Base-by-base conservation (phyloP, 2,329 filamentous ascomycete species). In the Fusarium falciforme region DNA sequence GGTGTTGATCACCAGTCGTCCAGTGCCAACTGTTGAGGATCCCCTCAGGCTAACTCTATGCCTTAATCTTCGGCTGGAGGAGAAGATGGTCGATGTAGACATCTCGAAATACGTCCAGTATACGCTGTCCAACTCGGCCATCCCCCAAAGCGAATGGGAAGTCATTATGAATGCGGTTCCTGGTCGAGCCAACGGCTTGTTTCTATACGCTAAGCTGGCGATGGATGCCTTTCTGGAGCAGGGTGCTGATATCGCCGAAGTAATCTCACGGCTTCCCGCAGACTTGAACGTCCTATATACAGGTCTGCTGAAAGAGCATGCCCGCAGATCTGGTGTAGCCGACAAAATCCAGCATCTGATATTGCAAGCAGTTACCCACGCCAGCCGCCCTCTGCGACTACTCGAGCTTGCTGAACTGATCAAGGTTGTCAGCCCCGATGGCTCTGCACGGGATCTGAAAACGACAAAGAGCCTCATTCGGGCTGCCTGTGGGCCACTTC, bases 1-100 rank as follows among this genome's bases (percentile, higher is more conserved):
- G 66, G 69, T 87, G 0, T 29, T 86, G 0, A 79, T 86, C 6
- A 87, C 86, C 0, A 86, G 84, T 67, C 83, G 86, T 0, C 84
- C 83, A 1, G 72, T 82, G 4, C 55, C 76, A 6, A 71, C 29
- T 1, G 68, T 82, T 4, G 81, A 86, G 67, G 52, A 33, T 0
- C 67, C 74, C 2, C 68, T 87, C 3, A 77, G 78, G 22, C 64
- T 72, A 4, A 36, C 71, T 1, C 66, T 68, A 12, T 67, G 79
- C 16, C 59, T 81, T 9, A 73, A 82, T 2, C 71, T 87, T n/a
- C 78, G 82, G 1, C 79, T 88, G 1, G 76, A 84, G 10, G 78
- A 80, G 35, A 66, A 64, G 7, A 61, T 77, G 5, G 82, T 87
- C 2, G 80, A 85, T 35, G 60, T 67, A 1, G 86, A 87, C 66